Base-by-base conservation (phyloP, 371 early-diverging fungal species). In the Catenaria anguillulae region DNA sequence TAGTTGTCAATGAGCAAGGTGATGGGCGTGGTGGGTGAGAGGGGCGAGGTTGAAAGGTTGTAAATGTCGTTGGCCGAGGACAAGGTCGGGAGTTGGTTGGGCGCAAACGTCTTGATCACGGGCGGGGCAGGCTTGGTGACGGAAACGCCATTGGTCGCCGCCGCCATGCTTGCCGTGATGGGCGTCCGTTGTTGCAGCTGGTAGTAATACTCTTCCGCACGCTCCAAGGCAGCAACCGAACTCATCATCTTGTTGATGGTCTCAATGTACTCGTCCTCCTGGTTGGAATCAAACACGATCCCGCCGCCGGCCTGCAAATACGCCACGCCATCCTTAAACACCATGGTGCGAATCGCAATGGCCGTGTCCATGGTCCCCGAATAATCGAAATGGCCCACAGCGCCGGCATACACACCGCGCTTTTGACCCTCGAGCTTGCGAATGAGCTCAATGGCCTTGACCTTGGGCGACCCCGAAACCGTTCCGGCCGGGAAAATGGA, bases 401-500 rank as follows among this genome's bases (percentile, higher is more conserved):
- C 83, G 60, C 97, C 97, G 50, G 93, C 97, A 71, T 97, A 97
- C 19, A 93, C 80, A 40, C 96, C 97, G 48, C 97, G 87, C 71
- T 89, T 90, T 67, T 92, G 86, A 56, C 79, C 76, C 73, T 97
- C 97, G 52, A 86, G 75, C 23, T 85, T 89, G 64, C 84, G 82
- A 67, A 97, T 92, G 56, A 97, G 73, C 72, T 94, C 91, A 66
- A 97, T 87, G 15, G 97, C 97, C 40, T 89, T 80, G 52, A 97
- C 91, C 76, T 97, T 97, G 62, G 97, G 97, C 26, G 97, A 94
- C 60, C 97, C 97, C 0, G 90, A 89, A 12, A 94, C 89, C 24
- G 97, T 97, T 23, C 97, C 96, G 6, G 97, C 97, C 17, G 97
- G 97, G 78, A 97, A 93, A 55, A 94, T 89, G 26, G 90, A 87